Conservation (phyloP, 192 early-diverging fungal species). For the Gigaspora rosea region DNA sequence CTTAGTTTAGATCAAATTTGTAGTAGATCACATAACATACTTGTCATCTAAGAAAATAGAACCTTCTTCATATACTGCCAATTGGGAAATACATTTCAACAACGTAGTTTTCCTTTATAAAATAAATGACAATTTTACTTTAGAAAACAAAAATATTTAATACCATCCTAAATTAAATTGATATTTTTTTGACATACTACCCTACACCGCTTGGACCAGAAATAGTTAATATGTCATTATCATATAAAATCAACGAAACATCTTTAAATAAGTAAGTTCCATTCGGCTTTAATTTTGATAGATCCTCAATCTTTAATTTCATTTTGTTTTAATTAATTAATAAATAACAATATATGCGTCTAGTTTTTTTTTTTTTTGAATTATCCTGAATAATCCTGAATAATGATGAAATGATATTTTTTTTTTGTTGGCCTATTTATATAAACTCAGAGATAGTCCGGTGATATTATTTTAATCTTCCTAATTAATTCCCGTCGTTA, state of each 20-base stretch:
- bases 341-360: too few species aligned
- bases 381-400: too few species aligned
- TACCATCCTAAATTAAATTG: too few species aligned
- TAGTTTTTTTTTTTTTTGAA: too few species aligned
- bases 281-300: constrained; percentile 46
- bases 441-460: too few species aligned
- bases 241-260: constrained; percentile 51
- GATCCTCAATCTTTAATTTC: constrained; percentile 37
- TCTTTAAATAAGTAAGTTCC: constrained; percentile 60
- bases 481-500: too few species aligned
- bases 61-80: constrained; percentile 66
- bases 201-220: constrained; percentile 73
- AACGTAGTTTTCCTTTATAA: constrained; percentile 75
- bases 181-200: constrained; percentile 31
- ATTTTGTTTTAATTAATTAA: too few species aligned
- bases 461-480: too few species aligned
- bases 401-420: too few species aligned
- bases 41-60: constrained; percentile 52
- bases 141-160: neutral
- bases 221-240: constrained; percentile 60
- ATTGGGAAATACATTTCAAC: constrained; percentile 78
- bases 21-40: constrained; percentile 29
- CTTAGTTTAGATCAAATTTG: neutral
- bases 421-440: too few species aligned
- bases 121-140: neutral